Conservation (phyloP, 805 yeast genomes). For the Jamesozyma hellenica region DNA sequence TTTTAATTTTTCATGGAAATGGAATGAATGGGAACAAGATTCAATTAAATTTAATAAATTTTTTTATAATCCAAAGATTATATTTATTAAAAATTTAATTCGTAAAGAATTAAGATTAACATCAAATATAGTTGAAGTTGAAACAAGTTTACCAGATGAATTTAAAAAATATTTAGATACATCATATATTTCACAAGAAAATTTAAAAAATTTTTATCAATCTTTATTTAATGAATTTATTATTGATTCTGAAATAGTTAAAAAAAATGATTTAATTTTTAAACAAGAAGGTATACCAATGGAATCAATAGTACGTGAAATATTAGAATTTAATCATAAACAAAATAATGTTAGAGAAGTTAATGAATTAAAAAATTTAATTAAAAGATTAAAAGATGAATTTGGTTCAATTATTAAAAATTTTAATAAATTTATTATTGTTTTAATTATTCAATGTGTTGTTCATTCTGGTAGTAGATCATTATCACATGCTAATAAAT, state of each 20-base stretch:
- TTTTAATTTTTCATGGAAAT: conserved; percentile 93
- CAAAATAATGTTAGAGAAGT: conserved; percentile 23
- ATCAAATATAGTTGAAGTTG: conserved; percentile 54
- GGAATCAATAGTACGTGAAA: conserved; percentile 27
- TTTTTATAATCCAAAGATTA: conserved; percentile 58
- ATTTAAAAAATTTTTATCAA: conserved; percentile 32
- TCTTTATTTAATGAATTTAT: conserved; percentile 19
- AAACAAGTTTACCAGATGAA: conserved; percentile 57
- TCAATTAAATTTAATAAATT: conserved; percentile 37
- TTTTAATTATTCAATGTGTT: conserved; percentile 57
- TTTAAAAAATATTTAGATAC: conserved; percentile 41
- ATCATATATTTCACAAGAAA: conserved; percentile 30
- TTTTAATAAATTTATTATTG: conserved; percentile 40
- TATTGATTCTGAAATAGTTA: conserved; percentile 23
- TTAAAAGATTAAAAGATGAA: conserved; percentile 26
- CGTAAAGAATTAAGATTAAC: conserved; percentile 76
- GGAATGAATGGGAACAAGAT: conserved; percentile 85
- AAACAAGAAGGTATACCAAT: conserved; percentile 32
- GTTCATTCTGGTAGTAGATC: conserved; percentile 85
- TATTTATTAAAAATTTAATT: conserved; percentile 67
- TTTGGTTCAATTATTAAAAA: conserved; percentile 25
- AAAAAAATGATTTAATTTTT: conserved; percentile 32
- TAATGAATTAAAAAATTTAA: conserved; percentile 23
- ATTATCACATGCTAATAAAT: conserved; percentile 60
- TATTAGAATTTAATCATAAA: conserved; percentile 33